Conservation (phyloP, 2,329 filamentous ascomycete species). For the Sclerotinia trifoliorum region DNA sequence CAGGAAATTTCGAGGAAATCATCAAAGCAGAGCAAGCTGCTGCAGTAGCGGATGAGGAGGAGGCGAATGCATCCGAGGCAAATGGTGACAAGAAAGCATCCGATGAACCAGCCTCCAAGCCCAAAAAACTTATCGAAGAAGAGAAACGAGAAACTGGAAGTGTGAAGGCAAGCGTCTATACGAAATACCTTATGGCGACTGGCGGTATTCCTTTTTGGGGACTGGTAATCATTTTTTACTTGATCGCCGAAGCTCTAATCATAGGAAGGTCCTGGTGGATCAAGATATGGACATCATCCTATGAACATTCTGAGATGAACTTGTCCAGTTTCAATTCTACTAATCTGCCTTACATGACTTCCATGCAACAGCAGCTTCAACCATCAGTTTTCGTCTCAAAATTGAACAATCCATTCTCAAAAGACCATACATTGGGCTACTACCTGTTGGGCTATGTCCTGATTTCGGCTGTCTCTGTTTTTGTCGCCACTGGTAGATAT, state of each 20-base stretch:
- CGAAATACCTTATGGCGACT: constrained; percentile 62
- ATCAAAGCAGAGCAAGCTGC: constrained; percentile 51
- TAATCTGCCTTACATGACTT: constrained; percentile 17
- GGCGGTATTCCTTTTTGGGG: constrained; percentile 63
- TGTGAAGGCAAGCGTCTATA: constrained; percentile 65
- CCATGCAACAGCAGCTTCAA: constrained; percentile 39
- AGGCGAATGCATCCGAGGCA: constrained; percentile 49
- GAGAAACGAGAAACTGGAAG: constrained; percentile 67
- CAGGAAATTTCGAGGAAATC: constrained; percentile 56
- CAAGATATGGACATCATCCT: constrained; percentile 56
- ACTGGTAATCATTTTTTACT: constrained; percentile 52
- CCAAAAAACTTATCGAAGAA: constrained; percentile 70
- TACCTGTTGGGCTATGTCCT: constrained; percentile 67
- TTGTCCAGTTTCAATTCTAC: constrained; percentile 17
- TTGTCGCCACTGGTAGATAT: constrained; percentile 51
- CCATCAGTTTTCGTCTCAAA: constrained; percentile 35
- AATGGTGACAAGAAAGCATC: constrained; percentile 44
- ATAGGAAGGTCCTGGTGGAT: constrained; percentile 60
- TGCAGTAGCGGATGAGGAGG: constrained; percentile 49
- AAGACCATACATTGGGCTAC: constrained; percentile 42
- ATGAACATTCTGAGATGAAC: constrained; percentile 37
- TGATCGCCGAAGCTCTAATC: constrained; percentile 36
- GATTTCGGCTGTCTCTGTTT: constrained; percentile 55
- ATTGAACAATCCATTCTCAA: constrained; percentile 12
- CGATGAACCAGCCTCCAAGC: constrained; percentile 39